Evolutionary conservation across 495 filamentous ascomycete species (phyloP).

Genomic region (Aspergillus sclerotiicarbonarius): DNA sequence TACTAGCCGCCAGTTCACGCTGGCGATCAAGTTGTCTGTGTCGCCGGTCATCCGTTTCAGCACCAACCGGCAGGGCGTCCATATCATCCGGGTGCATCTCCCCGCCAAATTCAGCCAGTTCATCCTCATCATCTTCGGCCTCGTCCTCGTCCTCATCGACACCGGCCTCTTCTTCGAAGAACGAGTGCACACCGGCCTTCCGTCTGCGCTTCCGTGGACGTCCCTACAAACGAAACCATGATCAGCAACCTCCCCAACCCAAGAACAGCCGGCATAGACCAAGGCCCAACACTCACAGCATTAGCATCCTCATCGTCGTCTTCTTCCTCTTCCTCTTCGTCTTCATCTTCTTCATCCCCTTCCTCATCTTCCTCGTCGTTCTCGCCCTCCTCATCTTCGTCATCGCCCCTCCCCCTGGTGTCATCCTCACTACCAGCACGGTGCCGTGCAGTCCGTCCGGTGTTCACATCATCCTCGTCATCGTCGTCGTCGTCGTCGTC

Average conservation of each 20-base stretch:
- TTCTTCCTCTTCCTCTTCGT: constrained; percentile 30
- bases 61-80: constrained; percentile 73
- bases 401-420: constrained; percentile 11
- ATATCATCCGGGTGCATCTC: constrained; percentile 89
- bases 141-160: constrained; percentile 94
- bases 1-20: constrained; percentile 75
- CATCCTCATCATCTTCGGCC: constrained; percentile 86
- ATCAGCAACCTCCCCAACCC: constrained; percentile 8
- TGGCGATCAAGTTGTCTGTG: constrained; percentile 93
- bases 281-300: constrained; percentile 39
- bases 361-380: constrained; percentile 46
- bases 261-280: not conserved
- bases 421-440: constrained; percentile 50
- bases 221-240: constrained; percentile 43
- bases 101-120: constrained; percentile 78
- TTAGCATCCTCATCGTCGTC: constrained; percentile 55
- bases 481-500: constrained; percentile 53
- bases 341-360: constrained; percentile 30
- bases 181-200: constrained; percentile 66
- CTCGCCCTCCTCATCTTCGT: constrained; percentile 38
- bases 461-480: constrained; percentile 41
- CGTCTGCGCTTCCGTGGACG: constrained; percentile 76
- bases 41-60: constrained; percentile 81
- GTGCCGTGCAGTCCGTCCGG: constrained; percentile 16
- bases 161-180: constrained; percentile 95